Percentiles rank a stretch among this genome's conserved stretches.
These are phyloP conservation scores for Geoglossum glabrum DNA, from an alignment of 495 filamentous ascomycete species.

Conservation along the genomic window DNA sequence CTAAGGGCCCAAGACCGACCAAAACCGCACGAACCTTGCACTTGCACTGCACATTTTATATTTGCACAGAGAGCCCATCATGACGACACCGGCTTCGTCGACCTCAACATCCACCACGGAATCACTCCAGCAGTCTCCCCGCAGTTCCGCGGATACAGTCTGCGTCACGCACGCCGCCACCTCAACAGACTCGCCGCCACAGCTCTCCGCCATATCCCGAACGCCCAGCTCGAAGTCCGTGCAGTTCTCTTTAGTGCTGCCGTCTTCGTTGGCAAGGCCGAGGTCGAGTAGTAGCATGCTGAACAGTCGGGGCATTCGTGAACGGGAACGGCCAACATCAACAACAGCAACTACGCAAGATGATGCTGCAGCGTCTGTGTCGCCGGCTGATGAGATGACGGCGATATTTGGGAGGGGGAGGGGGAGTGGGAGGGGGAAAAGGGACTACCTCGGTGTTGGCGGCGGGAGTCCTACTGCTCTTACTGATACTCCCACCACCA, in stretches of 20 bases:
- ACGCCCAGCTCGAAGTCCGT: background rate
- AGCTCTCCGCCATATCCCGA: background rate
- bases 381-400: constrained; percentile 14
- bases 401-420: constrained; percentile 13
- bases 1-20: too few relatives aligned
- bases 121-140: too few relatives aligned
- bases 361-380: background rate
- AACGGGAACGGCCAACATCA: background rate
- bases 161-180: background rate
- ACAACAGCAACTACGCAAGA: background rate
- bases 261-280: too few relatives aligned
- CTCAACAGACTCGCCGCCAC: background rate
- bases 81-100: background rate
- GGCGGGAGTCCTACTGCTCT: background rate
- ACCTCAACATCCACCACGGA: background rate
- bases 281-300: background rate
- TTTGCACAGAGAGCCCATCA: background rate
- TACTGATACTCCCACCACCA: background rate
- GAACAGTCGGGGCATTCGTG: background rate
- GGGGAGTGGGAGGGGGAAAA: background rate
- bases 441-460: background rate
- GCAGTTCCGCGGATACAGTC: too few relatives aligned
- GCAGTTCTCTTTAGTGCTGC: background rate
- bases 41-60: too few relatives aligned
- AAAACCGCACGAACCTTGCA: too few relatives aligned